phyloP scores from a whole-genome alignment of 2,329 filamentous ascomycete genomes.

The Ambrosiella xylebori region DNA sequence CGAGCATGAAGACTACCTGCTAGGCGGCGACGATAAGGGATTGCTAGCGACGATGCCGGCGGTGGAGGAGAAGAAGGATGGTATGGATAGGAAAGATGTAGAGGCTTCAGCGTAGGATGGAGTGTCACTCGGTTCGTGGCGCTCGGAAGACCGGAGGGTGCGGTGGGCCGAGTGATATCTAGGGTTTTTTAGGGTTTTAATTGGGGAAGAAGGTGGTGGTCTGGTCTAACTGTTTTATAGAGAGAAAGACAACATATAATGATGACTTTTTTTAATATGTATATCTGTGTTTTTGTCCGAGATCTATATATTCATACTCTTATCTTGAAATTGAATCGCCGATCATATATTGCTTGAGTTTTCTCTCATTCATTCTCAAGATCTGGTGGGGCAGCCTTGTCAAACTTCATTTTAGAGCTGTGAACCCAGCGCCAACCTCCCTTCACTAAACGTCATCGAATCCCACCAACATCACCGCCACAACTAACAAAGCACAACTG shows the following conservation, averaged over 20 bases:
- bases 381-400: constrained; percentile 12
- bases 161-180: constrained; percentile 6
- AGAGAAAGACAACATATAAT: not conserved
- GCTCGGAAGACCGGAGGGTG: constrained; percentile 6
- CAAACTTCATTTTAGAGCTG: not conserved
- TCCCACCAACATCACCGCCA: not conserved
- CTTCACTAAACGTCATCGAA: not conserved
- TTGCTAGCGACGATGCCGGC: constrained; percentile 10
- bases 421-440: not conserved
- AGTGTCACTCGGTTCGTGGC: constrained; percentile 3
- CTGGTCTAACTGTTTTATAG: too few relatives aligned
- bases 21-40: constrained; percentile 30
- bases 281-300: not conserved
- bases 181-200: constrained; percentile 1
- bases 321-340: not conserved
- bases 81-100: constrained; percentile 15
- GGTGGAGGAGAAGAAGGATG: constrained; percentile 6
- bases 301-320: not conserved
- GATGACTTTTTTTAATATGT: not conserved
- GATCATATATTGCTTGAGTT: too few relatives aligned
- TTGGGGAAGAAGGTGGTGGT: not conserved
- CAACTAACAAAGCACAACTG: not conserved
- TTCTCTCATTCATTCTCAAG: not conserved
- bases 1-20: constrained; percentile 75
- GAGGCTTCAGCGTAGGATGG: constrained; percentile 14